Evolutionary conservation across 441 rosid genomes (phyloP), one percentile per base, ranked within the genome.

Genomic region (Brassica hybrid): DNA sequence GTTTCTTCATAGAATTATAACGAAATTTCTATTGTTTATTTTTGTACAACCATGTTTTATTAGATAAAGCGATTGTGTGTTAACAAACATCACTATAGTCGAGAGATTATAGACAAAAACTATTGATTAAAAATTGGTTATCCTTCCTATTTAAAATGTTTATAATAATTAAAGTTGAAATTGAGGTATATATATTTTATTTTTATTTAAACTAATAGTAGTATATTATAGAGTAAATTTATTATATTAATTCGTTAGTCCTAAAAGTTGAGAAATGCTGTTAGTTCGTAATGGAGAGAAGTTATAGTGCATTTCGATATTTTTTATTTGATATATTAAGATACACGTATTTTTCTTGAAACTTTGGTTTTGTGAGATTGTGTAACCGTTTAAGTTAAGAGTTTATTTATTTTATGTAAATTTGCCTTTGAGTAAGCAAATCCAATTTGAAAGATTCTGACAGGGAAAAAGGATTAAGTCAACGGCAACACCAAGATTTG

Each of bases 101-200:
- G 32, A 11, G 30, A 58, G 62, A 19, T 21, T 58, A 21, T 58
- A 58, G 30, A 58, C 30, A 58, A 11, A 19, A 4, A 14, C 18
- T 50, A 0, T 50, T 50, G 57, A 50, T 50, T 21, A 4, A 0
- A 21, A 3, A 18, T 57, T 58, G 30, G 62, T 10, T 19, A 19
- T 58, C 62, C 62, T 58, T 58, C 61, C 62, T 58, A 58, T 58
- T 7, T 58, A 58, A 19, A 58, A 19, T 19, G 14, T 58, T 6
- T 21, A 57, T 17, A 56, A 56, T 17, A 48, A 48, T n/a, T n/a
- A 48, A 48, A 48, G 17, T n/a, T 48, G 17, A n/a, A 48, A 48
- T 4, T n/a, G 54, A 48, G 7, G 54, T 48, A 48, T n/a, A 48
- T 48, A 48, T 48, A n/a, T 13, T 48, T 48, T 48, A 45, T 45